Evolutionary conservation across 2,329 filamentous ascomycete genomes (phyloP).

Genomic region (Hypoxylon sp.): DNA sequence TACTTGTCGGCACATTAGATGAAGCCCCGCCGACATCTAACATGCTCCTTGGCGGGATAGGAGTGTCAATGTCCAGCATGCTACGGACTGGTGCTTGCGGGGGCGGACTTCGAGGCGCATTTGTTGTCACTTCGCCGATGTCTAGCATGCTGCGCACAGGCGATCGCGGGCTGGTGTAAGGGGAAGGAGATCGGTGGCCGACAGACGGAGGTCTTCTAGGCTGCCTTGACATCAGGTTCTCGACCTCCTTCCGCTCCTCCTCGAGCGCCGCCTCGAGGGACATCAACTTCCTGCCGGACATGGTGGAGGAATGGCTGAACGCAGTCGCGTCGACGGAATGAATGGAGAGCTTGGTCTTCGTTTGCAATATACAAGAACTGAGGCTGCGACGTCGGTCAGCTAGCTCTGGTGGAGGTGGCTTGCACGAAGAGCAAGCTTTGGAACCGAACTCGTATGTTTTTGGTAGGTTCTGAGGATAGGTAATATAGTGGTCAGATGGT

Average conservation of each 20-base stretch:
- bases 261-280: constrained; percentile 54
- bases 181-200: constrained; percentile 63
- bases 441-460: constrained; percentile 5
- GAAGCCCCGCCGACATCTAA: constrained; percentile 60
- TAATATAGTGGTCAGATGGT: background rate
- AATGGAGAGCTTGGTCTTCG: constrained; percentile 10
- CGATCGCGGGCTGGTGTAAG: constrained; percentile 70
- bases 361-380: constrained; percentile 15
- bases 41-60: constrained; percentile 64
- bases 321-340: background rate
- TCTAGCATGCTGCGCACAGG: constrained; percentile 78
- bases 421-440: constrained; percentile 8
- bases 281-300: constrained; percentile 49
- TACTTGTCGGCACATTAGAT: constrained; percentile 55
- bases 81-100: constrained; percentile 70
- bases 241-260: constrained; percentile 52
- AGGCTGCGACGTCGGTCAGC: constrained; percentile 3
- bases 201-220: constrained; percentile 42
- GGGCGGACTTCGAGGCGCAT: constrained; percentile 52
- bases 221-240: constrained; percentile 50
- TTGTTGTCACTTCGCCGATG: constrained; percentile 58
- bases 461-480: constrained; percentile 2
- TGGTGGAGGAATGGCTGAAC: constrained; percentile 36
- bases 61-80: constrained; percentile 71
- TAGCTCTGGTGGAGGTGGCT: constrained; percentile 5